phyloP scores from a whole-genome alignment of 2,329 filamentous ascomycete species.

The Zymoseptoria crescenta region DNA sequence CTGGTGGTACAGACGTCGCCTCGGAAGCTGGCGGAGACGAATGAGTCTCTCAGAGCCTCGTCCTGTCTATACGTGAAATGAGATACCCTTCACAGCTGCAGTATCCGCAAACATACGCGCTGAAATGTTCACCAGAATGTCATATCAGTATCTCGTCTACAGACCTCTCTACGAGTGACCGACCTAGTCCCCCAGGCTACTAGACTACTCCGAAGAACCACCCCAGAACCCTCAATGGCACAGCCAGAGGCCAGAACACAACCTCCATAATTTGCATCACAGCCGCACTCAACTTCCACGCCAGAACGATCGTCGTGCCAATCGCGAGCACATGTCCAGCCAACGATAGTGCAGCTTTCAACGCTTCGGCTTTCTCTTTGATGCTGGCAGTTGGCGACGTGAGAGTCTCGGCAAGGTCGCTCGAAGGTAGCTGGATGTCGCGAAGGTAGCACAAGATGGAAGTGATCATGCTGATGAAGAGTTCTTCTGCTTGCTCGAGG shows the following conservation, averaged over 20 bases:
- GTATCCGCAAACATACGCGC: not conserved
- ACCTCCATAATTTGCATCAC: slow-evolving; percentile 20
- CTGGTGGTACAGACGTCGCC: not conserved
- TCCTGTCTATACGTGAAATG: not conserved
- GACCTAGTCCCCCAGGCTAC: not conserved
- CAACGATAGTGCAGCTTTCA: slow-evolving; percentile 18
- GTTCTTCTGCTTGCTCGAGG: slow-evolving; percentile 5
- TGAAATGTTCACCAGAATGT: not conserved
- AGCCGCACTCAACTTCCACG: slow-evolving; percentile 22
- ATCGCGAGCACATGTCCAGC: slow-evolving; percentile 19
- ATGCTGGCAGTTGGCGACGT: slow-evolving; percentile 11
- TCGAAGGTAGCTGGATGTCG: slow-evolving; percentile 10
- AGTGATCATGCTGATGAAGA: slow-evolving; percentile 1
- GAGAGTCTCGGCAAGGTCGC: slow-evolving; percentile 14
- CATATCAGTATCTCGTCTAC: not conserved
- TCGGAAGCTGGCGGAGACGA: not conserved
- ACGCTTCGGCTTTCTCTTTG: slow-evolving; percentile 19
- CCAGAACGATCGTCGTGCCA: slow-evolving; percentile 19
- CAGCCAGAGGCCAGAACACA: slow-evolving; percentile 24
- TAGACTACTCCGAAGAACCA: slow-evolving; percentile 17
- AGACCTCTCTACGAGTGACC: not conserved
- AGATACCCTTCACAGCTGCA: not conserved
- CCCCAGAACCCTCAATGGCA: slow-evolving; percentile 20
- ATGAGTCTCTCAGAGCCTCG: not conserved
- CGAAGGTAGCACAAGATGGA: slow-evolving; percentile 5